Conservation (phyloP, 208 protist genomes). For the Leishmania gerbilli region DNA sequence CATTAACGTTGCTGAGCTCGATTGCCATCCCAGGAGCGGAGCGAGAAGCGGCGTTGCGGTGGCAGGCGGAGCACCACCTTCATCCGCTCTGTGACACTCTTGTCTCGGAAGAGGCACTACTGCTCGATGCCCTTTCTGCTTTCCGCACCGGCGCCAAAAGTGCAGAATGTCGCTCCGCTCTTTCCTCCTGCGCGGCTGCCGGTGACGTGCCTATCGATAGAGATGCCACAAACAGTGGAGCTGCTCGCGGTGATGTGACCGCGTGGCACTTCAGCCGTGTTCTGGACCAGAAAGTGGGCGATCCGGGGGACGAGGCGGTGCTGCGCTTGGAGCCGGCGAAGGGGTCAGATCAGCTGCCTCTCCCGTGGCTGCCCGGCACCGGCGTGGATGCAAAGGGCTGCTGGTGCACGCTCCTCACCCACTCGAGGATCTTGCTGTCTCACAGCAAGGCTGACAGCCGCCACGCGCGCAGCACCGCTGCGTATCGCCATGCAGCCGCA, state of each 20-base stretch:
- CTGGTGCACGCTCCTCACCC: slow-evolving; percentile 23
- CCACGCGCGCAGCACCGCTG: not conserved
- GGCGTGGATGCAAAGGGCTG: slow-evolving; percentile 23
- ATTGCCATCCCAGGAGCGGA: not conserved
- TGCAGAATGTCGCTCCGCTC: not conserved
- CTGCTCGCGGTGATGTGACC: not conserved
- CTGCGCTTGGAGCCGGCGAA: not conserved
- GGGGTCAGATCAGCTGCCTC: not conserved
- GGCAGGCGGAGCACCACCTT: slow-evolving; percentile 7
- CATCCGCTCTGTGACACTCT: slow-evolving; percentile 6
- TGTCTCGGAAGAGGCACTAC: slow-evolving; percentile 9
- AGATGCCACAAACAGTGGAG: not conserved
- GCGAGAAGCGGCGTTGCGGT: slow-evolving; percentile 4
- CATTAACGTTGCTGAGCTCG: not conserved
- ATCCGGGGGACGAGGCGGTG: not conserved
- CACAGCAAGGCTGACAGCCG: not conserved
- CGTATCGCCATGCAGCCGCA: not conserved
- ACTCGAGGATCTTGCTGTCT: slow-evolving; percentile 4
- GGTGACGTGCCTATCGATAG: not conserved
- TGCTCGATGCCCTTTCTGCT: not conserved
- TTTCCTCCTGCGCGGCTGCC: not conserved
- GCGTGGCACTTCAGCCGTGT: slow-evolving; percentile 2
- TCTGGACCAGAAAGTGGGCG: not conserved
- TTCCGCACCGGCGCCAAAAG: not conserved
- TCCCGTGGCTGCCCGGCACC: slow-evolving; percentile 16